Conservation (phyloP, 345 rosid genomes). For the Balakata baccata region DNA sequence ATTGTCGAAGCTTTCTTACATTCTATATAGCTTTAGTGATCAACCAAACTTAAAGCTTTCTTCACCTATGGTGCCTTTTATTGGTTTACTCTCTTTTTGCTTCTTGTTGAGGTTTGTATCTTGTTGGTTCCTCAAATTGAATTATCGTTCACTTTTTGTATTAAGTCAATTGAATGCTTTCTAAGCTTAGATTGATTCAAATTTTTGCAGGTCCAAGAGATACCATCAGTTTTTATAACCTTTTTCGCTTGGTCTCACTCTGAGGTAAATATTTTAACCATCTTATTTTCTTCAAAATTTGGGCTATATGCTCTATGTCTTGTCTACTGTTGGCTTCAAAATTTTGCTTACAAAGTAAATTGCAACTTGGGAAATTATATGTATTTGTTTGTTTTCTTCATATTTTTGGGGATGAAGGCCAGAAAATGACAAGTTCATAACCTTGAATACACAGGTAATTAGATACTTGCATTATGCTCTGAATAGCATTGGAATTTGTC, state of each 20-base stretch:
- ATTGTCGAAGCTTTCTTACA: too few species aligned
- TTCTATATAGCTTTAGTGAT: too few species aligned
- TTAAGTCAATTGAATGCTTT: background rate
- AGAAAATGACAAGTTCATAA: constrained; percentile 10
- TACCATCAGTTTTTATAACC: constrained; percentile 63
- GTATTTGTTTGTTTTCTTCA: background rate
- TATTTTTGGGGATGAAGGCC: background rate
- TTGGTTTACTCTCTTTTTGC: too few species aligned
- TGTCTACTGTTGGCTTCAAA: background rate
- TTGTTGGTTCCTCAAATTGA: background rate
- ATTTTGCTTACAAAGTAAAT: background rate
- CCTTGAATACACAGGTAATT: constrained; percentile 48
- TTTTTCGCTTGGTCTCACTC: constrained; percentile 65
- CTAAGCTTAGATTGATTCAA: background rate
- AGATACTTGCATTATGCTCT: constrained; percentile 71
- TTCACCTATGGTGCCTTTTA: too few species aligned
- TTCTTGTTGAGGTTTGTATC: constrained; percentile 52
- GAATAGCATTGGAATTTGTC: constrained; percentile 51
- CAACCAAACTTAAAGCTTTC: too few species aligned
- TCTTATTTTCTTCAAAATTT: background rate
- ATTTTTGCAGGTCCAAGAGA: constrained; percentile 56
- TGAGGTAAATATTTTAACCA: constrained; percentile 50
- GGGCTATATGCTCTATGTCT: background rate
- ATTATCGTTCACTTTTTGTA: background rate
- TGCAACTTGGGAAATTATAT: too few species aligned